Evolutionary conservation across 495 filamentous ascomycete species (phyloP), one percentile per base, ranked within the genome.

Genomic region (Alectoria sarmentosa): DNA sequence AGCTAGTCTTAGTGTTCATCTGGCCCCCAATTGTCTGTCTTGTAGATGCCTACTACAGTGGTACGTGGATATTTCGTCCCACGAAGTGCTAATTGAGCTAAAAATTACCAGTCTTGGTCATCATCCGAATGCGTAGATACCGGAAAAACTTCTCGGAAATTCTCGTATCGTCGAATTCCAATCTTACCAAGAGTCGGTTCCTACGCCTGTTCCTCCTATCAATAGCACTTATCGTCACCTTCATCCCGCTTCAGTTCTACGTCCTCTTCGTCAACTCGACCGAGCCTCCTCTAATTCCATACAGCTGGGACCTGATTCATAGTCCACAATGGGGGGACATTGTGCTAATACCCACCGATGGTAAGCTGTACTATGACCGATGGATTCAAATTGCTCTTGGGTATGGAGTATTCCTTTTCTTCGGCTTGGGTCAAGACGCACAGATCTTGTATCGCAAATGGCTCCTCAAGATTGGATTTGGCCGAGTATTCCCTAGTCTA

Each of bases 341-440:
- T 75, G 63, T 80, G 23, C 88, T 84, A 72, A 74, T 88, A 3
- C 86, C 85, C 0, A 83, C 83, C 14, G 69, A 78, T 62, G 77
- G 83, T 36, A 54, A 76, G 0, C 76, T 86, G 21, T 73, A 83
- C 65, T 83, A 84, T 66, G 84, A 90, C 70, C 81, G 83, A 55
- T 97, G 88, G 86, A 82, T 88, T 42, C 75, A 85, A 13, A 79
- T 90, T 60, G 76, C 77, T 1, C 76, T 83, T 2, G 83, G 83
- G 0, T 78, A 87, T 55, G 66, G 86, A 56, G 78, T 90, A 19
- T 90, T 95, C 67, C 62, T 84, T 44, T 88, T 92, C 78, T 96
- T 96, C 70, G 94, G 94, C 37, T 82, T 88, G 21, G 91, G 90
- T 21, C 78, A 76, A 28, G 93, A 96, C 63, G 90, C 89, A 6